phyloP scores from a whole-genome alignment of 192 early-diverging fungal genomes.

The Mortierella hygrophila region DNA sequence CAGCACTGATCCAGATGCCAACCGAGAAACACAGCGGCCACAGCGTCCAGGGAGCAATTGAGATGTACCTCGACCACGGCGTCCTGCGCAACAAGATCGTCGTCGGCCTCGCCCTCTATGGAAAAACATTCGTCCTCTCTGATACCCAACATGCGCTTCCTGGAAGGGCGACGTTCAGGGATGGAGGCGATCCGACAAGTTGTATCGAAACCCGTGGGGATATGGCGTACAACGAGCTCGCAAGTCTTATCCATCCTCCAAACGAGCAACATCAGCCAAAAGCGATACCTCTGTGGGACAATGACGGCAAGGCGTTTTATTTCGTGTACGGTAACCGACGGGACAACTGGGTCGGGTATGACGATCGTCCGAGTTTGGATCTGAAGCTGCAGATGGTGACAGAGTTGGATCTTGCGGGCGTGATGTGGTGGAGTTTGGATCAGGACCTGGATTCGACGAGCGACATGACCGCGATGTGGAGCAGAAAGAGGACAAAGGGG shows the following conservation, averaged over 20 bases:
- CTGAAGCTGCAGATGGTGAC: constrained; percentile 39
- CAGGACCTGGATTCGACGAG: constrained; percentile 43
- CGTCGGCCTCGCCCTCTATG: constrained; percentile 86
- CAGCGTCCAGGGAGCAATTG: constrained; percentile 65
- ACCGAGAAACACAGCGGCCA: constrained; percentile 38
- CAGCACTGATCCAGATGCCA: constrained; percentile 31
- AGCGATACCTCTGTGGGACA: constrained; percentile 27
- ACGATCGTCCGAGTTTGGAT: constrained; percentile 43
- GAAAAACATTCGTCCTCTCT: constrained; percentile 43
- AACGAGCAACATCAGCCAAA: not conserved
- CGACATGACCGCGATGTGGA: not conserved
- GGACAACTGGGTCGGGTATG: constrained; percentile 46
- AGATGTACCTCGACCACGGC: constrained; percentile 73
- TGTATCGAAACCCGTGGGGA: constrained; percentile 40
- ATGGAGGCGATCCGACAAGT: constrained; percentile 38
- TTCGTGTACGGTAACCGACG: constrained; percentile 29
- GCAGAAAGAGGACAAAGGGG: not conserved
- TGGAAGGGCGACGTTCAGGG: constrained; percentile 16
- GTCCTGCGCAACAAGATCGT: constrained; percentile 83
- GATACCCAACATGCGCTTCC: not conserved
- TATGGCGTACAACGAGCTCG: constrained; percentile 47
- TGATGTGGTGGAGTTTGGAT: constrained; percentile 54
- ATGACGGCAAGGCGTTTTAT: constrained; percentile 35
- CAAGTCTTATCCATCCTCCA: constrained; percentile 17
- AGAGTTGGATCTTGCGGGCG: constrained; percentile 34